Evolutionary conservation across 2,329 filamentous ascomycete species (phyloP).

Genomic region (Sclerotinia glacialis): DNA sequence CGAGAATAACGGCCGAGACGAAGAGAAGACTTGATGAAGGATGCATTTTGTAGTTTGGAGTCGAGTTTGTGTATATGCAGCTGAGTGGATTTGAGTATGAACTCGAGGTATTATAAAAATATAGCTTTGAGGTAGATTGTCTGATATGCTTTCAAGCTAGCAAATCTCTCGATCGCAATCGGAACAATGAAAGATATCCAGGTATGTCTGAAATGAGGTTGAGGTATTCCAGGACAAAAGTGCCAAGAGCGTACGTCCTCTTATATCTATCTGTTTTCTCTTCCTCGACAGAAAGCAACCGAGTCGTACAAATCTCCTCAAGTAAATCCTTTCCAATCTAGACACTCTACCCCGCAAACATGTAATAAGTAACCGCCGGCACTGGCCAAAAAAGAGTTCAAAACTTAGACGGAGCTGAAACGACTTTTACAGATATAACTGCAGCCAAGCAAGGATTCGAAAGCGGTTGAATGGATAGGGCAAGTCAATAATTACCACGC

Average conservation of each 20-base stretch:
- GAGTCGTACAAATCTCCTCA: background rate
- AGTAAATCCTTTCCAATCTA: conserved; percentile 4
- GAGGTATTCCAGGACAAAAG: background rate
- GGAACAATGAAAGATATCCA: background rate
- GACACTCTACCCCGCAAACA: background rate
- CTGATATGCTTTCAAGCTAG: background rate
- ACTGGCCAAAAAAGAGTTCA: background rate
- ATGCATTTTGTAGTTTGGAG: conserved; percentile 11
- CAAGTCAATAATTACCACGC: background rate
- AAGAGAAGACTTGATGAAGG: conserved; percentile 10
- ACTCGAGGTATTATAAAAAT: background rate
- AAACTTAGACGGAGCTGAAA: conserved; percentile 6
- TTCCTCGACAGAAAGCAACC: background rate
- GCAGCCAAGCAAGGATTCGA: background rate
- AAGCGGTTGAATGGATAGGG: conserved; percentile 2
- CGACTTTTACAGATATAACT: background rate
- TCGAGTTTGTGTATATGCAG: background rate
- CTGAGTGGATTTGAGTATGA: background rate
- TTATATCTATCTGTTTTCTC: background rate
- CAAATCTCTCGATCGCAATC: background rate
- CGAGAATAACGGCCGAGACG: conserved; percentile 8
- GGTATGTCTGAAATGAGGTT: background rate
- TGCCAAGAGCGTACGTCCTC: background rate
- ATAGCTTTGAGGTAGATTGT: background rate
- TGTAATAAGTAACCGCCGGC: background rate